phyloP scores from a whole-genome alignment of 179 eudicot genomes.

The Amaranthus tricolor region DNA sequence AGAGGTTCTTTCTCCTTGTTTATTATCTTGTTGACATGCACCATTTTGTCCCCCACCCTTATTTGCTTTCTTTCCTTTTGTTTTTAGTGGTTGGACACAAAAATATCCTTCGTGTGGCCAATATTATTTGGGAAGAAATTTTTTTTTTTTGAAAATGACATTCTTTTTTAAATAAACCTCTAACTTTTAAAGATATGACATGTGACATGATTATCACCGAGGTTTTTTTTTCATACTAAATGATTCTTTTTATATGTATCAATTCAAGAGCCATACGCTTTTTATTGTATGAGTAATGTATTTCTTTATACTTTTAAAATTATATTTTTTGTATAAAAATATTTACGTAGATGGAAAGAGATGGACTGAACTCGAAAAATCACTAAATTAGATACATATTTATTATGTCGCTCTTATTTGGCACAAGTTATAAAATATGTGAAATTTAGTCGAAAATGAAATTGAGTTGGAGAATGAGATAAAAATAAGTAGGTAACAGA shows the following conservation, averaged over 20 bases:
- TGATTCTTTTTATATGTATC: too few relatives aligned
- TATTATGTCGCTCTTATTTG: too few relatives aligned
- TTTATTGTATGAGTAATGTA: slow-evolving; percentile 2
- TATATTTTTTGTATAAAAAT: not conserved
- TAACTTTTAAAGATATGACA: not conserved
- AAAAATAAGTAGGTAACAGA: too few relatives aligned
- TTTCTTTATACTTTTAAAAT: slow-evolving; percentile 1
- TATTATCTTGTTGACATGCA: not conserved
- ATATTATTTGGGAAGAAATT: not conserved
- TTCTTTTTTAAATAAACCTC: slow-evolving; percentile 3
- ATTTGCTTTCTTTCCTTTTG: not conserved
- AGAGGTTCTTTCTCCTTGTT: not conserved
- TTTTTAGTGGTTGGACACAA: not conserved
- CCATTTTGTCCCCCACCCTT: not conserved
- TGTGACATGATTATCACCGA: not conserved
- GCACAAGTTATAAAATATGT: too few relatives aligned
- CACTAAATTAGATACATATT: too few relatives aligned
- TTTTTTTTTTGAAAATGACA: slow-evolving; percentile 18
- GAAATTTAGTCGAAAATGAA: too few relatives aligned
- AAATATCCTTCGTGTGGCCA: not conserved
- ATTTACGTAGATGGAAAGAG: too few relatives aligned
- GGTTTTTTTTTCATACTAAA: too few relatives aligned
- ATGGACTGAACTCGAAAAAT: too few relatives aligned
- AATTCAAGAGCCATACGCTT: not conserved
- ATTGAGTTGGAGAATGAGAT: too few relatives aligned